Base-by-base conservation (phyloP, 2,329 filamentous ascomycete species). In the Aspergillus spinulosporus region DNA sequence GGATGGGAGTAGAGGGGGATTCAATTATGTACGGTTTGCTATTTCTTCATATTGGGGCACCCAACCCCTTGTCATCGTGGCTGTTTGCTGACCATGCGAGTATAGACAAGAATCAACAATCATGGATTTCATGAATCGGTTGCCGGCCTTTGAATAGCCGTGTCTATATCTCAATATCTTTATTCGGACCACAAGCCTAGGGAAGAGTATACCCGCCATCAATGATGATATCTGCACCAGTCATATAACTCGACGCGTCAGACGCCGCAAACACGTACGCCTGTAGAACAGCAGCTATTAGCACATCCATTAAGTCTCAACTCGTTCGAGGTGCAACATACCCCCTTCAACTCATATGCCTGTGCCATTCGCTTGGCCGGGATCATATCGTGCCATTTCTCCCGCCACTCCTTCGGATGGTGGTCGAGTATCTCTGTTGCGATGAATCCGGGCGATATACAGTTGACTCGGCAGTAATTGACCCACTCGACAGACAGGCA, bases 181-280 rank as follows among this genome's bases (percentile, higher is more conserved):
- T 40, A 40, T 12, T 29, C 4, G 21, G n/a, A 8, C 14, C 42
- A 6, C 4, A n/a, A n/a, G 43, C 32, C 31, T 47, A 71, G 29
- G 66, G 68, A 7, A 71, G 50, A 5, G 75, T 77, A 56, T 80
- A 80, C 2, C 78, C 77, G 28, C 78, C 78, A 54, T 80, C 78
- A 54, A 80, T 75, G 28, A 80, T 65, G 11, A 80, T 62, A 51
- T 80, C 74, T 2, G 77, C 71, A 32, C 78, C 78, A 8, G 78
- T 80, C 71, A 78, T 79, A 56, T 80, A 80, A 46, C 73, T 76
- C 46, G 74, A 78, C 1, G 78, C 77, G 66, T 79, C 75, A 9
- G 72, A 76, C 8, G 78, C 77, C 21, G 76, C 70, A 58, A 78
- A 62, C 2, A 62, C 58, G 44, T 62, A 62, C 4, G 58, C 60